Evolutionary conservation across 371 early-diverging fungal genomes (phyloP), one percentile per base, ranked within the genome.

Genomic region (Mortierella sp.): DNA sequence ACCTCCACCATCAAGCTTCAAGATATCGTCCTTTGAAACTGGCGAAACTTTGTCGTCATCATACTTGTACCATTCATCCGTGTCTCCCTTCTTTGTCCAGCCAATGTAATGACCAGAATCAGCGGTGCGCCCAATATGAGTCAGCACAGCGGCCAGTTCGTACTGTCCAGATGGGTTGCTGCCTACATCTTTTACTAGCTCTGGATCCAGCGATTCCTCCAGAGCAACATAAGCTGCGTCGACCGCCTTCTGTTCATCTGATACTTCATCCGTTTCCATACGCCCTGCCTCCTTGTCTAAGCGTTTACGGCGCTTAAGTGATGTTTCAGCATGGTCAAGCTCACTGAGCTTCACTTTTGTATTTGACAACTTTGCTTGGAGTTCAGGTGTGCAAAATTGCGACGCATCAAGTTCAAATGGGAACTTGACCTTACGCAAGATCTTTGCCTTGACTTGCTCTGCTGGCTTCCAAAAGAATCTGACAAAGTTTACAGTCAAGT

Each of bases 391-490:
- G 75, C 96, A 96, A 61, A 95, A 90, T 66, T 93, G 92, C 7
- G 92, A 85, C 10, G 93, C 90, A 76, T 99, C 98, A 45, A 97
- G 88, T 35, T 96, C 95, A 42, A 96, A 85, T 4, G 98, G 98
- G 79, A 95, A 98, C 77, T 96, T 94, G 61, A 99, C 98, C 80
- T 92, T 92, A 83, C 93, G 89, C 61, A 95, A 72, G 79, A 99
- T 98, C 85, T 99, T 99, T 49, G 98, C 96, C 57, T 93, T 93
- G n/a, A 95, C 88, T 45, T 88, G 85, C 73, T 94, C 93, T 26
- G 89, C 83, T 0, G 93, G 86, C 72, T 97, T 97, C 99, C 99
- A 99, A 84, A 94, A 98, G 86, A 98, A 98, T 28, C 99, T 91
- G 42, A 97, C 93, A 83, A 96, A 98, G 68, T 95, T 92, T 22